Evolutionary conservation across 2,329 filamentous ascomycete species (phyloP).

Genomic region (Claviceps sp.): DNA sequence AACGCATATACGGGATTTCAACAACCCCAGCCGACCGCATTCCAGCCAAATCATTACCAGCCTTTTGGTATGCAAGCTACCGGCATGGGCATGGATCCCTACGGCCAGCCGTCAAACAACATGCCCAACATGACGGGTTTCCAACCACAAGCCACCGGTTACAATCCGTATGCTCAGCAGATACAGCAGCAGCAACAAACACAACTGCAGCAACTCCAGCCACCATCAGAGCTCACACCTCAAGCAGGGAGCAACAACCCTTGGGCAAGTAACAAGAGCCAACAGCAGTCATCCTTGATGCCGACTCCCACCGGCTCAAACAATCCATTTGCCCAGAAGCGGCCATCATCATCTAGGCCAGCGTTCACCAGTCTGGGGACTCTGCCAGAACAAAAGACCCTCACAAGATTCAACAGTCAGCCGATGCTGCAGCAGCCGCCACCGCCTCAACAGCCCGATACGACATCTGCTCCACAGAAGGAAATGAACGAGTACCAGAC

Average conservation of each 20-base stretch:
- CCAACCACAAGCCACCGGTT: conserved; percentile 39
- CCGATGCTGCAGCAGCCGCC: conserved; percentile 29
- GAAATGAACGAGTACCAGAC: conserved; percentile 51
- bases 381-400: conserved; percentile 72
- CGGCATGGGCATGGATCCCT: conserved; percentile 58
- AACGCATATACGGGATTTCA: conserved; percentile 43
- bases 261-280: conserved; percentile 56
- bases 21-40: conserved; percentile 35
- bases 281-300: conserved; percentile 48
- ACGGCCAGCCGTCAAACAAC: conserved; percentile 32
- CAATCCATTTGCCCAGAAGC: conserved; percentile 87
- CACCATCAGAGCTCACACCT: conserved; percentile 41
- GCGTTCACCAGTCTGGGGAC: conserved; percentile 59
- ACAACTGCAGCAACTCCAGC: conserved; percentile 11
- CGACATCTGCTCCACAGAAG: conserved; percentile 30
- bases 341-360: conserved; percentile 38
- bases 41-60: conserved; percentile 46
- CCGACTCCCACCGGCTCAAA: conserved; percentile 90
- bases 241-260: conserved; percentile 88
- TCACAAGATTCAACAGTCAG: conserved; percentile 44
- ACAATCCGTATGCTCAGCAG: conserved; percentile 38
- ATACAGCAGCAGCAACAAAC: conserved; percentile 27
- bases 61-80: conserved; percentile 51
- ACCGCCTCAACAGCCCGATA: conserved; percentile 24
- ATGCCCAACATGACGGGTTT: conserved; percentile 25